Evolutionary conservation across 2,329 filamentous ascomycete species (phyloP).

Genomic region (Mycocentrospora acerina): DNA sequence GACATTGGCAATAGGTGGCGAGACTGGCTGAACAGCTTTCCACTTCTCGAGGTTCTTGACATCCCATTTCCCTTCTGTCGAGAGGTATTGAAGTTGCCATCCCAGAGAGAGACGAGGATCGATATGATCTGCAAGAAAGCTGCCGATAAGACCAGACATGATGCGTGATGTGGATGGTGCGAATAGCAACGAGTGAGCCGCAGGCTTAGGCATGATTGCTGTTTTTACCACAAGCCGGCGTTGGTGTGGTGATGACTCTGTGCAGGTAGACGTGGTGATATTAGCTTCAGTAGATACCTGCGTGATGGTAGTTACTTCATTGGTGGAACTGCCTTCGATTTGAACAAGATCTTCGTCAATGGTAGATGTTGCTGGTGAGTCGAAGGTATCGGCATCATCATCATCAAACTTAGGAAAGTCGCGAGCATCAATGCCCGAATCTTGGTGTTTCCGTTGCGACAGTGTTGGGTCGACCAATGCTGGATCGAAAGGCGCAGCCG

Average conservation of each 20-base stretch:
- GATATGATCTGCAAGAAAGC: constrained; percentile 74
- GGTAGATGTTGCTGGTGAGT: constrained; percentile 19
- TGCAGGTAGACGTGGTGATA: constrained; percentile 3
- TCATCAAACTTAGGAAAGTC: constrained; percentile 27
- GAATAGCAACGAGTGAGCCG: constrained; percentile 83
- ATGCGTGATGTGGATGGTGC: constrained; percentile 72
- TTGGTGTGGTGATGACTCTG: constrained; percentile 23
- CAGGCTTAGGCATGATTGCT: constrained; percentile 71
- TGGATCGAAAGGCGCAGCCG: constrained; percentile 52
- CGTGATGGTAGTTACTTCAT: constrained; percentile 18
- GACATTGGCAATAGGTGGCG: constrained; percentile 71
- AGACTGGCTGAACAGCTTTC: constrained; percentile 77
- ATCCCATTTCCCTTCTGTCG: constrained; percentile 93
- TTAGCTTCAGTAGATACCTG: constrained; percentile 11
- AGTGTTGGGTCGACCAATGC: constrained; percentile 18
- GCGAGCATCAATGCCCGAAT: constrained; percentile 35
- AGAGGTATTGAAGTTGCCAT: constrained; percentile 89
- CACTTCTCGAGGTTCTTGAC: constrained; percentile 95
- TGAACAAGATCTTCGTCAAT: constrained; percentile 15
- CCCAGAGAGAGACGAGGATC: constrained; percentile 77
- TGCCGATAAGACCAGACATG: constrained; percentile 77
- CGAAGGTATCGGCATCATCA: constrained; percentile 11
- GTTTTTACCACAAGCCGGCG: constrained; percentile 60
- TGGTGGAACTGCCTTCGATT: constrained; percentile 37
- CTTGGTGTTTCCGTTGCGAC: constrained; percentile 33